Base-by-base conservation (phyloP, 163 green algal genomes). In the Chloromonas sp. region DNA sequence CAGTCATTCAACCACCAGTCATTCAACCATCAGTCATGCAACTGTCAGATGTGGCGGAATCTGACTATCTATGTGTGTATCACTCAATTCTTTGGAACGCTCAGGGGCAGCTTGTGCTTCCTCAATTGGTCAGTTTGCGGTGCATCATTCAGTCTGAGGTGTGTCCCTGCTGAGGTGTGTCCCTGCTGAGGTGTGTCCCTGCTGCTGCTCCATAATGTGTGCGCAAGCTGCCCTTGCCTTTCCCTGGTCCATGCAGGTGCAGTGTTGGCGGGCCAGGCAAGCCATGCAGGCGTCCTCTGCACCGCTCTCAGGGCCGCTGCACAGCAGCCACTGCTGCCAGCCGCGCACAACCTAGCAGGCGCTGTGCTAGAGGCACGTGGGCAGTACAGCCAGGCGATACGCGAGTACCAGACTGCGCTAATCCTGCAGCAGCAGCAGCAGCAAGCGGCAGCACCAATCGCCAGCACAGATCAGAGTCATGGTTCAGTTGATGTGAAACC, bases 251-350 rank as follows among this genome's bases (percentile, higher is more conserved):
- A 36, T 14, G 87, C 91, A 82, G 88, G 78, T 60, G 90, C 84
- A 2, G 81, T 89, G 2, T 15, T 71, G 13, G 84, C 61, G 14
- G 85, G 87, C 13, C 76, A 61, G 1, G 76, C 8, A 59, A 15
- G 14, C 0, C 5, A 83, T 71, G 78, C 76, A 3, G 3, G 81
- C 0, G 70, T 90, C 59, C 70, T 89, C 36, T 82, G 85, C 0
- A 82, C 78, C 57, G 87, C 90, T 74, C 60, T 79, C 87, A 92
- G 93, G 84, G 86, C 86, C 0, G 84, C 82, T 0, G 81, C 87
- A 14, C 84, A 91, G 79, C 88, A 93, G 84, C 94, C 94, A 1
- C 90, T 95, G 76, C 90, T 94, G 81, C 84, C 92, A 3, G 87
- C 91, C 0, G 89, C 92, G 0, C 86, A 92, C 71, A 89, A 91